Conservation (phyloP, 1,284 basidiomycete genomes). For the Phylloboletellus chloephorus region DNA sequence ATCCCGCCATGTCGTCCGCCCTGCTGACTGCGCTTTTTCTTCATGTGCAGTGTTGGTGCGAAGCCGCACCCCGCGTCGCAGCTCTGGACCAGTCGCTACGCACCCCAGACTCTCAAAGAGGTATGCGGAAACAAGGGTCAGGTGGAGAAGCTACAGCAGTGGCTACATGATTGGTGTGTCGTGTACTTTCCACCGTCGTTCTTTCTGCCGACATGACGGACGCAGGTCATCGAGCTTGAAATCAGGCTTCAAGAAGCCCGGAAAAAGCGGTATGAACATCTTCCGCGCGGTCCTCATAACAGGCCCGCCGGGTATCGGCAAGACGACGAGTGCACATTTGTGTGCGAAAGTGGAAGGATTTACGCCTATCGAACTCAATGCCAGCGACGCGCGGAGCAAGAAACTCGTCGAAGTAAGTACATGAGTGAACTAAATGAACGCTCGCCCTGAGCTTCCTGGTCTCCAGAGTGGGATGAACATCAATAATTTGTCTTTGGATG, state of each 20-base stretch:
- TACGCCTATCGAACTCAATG: slow-evolving; percentile 92
- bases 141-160: slow-evolving; percentile 83
- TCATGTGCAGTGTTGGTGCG: slow-evolving; percentile 13
- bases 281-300: slow-evolving; percentile 88
- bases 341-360: slow-evolving; percentile 87
- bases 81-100: slow-evolving; percentile 96
- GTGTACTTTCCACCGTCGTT: neutral
- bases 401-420: slow-evolving; percentile 81
- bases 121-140: slow-evolving; percentile 93
- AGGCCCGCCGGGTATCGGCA: slow-evolving; percentile 94
- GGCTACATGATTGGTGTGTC: slow-evolving; percentile 83
- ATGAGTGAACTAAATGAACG: neutral
- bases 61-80: slow-evolving; percentile 52
- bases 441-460: neutral
- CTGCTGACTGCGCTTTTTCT: neutral
- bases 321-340: slow-evolving; percentile 94
- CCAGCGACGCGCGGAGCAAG: slow-evolving; percentile 93
- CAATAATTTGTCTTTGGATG: slow-evolving; percentile 84
- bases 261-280: slow-evolving; percentile 83
- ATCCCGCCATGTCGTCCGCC: neutral
- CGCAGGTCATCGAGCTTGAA: slow-evolving; percentile 69
- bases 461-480: slow-evolving; percentile 78
- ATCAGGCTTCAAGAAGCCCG: slow-evolving; percentile 87
- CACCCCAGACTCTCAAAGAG: slow-evolving; percentile 82
- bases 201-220: neutral